These are phyloP conservation scores for Alternaria arborescens DNA, from an alignment of 2,329 filamentous ascomycete genomes.

Conservation along the genomic window DNA sequence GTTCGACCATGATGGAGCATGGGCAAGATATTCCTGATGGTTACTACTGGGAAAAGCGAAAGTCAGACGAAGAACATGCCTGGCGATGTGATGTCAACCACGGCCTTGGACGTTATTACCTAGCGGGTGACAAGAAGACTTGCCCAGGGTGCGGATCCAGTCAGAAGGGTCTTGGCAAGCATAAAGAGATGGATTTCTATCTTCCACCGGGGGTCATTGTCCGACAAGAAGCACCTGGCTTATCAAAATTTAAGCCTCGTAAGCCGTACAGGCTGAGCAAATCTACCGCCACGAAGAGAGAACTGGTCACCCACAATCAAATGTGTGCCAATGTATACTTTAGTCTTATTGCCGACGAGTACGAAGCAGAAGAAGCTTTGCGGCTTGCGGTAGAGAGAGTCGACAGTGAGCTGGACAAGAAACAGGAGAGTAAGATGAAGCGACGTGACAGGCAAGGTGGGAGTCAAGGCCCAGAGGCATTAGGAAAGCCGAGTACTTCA, in stretches of 20 bases:
- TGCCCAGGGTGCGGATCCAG: constrained; percentile 37
- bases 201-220: constrained; percentile 26
- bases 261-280: constrained; percentile 27
- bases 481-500: neutral
- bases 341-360: constrained; percentile 21
- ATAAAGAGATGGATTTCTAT: constrained; percentile 38
- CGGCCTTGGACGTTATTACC: constrained; percentile 42
- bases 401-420: constrained; percentile 28
- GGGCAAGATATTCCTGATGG: constrained; percentile 32
- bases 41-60: constrained; percentile 23
- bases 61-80: constrained; percentile 23
- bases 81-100: constrained; percentile 43
- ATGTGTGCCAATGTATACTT: constrained; percentile 31
- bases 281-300: neutral
- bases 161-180: constrained; percentile 18
- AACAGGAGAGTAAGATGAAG: constrained; percentile 11
- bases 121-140: constrained; percentile 32
- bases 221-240: constrained; percentile 26
- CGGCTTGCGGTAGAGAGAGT: constrained; percentile 23
- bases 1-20: constrained; percentile 39
- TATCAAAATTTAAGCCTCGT: constrained; percentile 29
- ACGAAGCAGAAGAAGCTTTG: constrained; percentile 23
- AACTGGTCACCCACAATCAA: constrained; percentile 32
- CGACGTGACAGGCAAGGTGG: neutral
- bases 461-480: neutral